Evolutionary conservation across 331 rosid genomes (phyloP), one percentile per base, ranked within the genome.

Genomic region (Pyrus hybrid): DNA sequence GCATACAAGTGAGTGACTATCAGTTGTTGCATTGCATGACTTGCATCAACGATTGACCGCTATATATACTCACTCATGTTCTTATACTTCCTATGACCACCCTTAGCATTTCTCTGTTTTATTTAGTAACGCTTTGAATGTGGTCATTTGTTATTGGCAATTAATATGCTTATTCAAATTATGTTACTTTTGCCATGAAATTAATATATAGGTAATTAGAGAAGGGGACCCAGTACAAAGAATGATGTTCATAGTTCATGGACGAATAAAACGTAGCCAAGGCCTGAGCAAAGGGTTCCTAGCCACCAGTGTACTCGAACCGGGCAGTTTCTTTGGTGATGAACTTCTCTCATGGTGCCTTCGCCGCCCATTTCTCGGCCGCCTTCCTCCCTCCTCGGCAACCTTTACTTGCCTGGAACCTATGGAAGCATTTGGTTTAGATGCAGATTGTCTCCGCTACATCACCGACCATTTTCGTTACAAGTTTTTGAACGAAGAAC

Each of bases 341-440:
- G 99, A 94, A 81, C 89, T 94, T 16, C 88, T 94, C 61, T 86
- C 96, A 0, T 94, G 91, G 89, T 94, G 99, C 79, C 99, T 94
- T 6, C 89, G 93, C 33, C 88, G 93, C 11, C 99, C 99, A 0
- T 90, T 90, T 43, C 58, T 85, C 0, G 85, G 88, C 68, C 76
- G 96, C 57, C 96, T 90, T 43, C 99, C 97, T 0, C 84, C 96
- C 4, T 94, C 99, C 13, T 91, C 95, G 0, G 99, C 99, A 4
- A 90, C 97, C 72, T 94, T 91, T 70, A 76, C 77, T 6, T 85
- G 92, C 64, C 75, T 86, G 58, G 92, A 88, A 83, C 60, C 92
- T 41, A 72, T 86, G 16, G 97, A 91, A 84, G 97, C 91, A 14
- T 94, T 87, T 66, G 90, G 84, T 23, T 83, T 94, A 13, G 92